A percentile compares a stretch with the other conserved stretches of the same genome.
phyloP scores from a whole-genome alignment of 192 early-diverging fungal genomes.

The Rhizophlyctis rosea region DNA sequence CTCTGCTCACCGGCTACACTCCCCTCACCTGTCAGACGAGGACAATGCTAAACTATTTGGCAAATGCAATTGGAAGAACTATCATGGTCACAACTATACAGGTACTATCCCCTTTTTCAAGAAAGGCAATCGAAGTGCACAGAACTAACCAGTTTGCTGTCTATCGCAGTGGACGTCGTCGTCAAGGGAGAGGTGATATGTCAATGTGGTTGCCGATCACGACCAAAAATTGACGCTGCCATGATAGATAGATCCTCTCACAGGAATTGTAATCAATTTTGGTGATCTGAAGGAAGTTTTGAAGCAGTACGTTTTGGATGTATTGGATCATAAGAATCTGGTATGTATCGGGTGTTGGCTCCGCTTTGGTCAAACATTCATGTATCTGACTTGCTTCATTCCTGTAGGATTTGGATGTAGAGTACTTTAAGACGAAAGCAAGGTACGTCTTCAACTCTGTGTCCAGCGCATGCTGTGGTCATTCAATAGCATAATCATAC shows the following conservation, averaged over 20 bases:
- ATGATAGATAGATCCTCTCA: constrained; percentile 61
- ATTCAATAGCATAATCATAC: no score
- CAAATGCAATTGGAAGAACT: constrained; percentile 82
- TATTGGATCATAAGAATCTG: constrained; percentile 84
- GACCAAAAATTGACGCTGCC: background rate
- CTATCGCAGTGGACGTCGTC: constrained; percentile 59
- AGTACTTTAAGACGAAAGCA: constrained; percentile 64
- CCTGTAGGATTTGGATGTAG: constrained; percentile 72
- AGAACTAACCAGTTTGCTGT: no score
- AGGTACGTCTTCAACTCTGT: no score
- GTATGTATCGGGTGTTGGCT: constrained; percentile 29
- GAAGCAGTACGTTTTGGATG: constrained; percentile 65
- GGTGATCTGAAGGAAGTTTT: constrained; percentile 77
- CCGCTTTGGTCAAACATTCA: background rate
- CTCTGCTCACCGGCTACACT: constrained; percentile 85
- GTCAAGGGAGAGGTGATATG: constrained; percentile 62
- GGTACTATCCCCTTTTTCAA: constrained; percentile 25
- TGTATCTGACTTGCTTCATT: background rate
- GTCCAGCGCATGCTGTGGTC: no score
- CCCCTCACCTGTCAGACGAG: constrained; percentile 62
- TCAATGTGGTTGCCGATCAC: background rate
- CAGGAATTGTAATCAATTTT: constrained; percentile 88
- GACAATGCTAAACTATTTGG: constrained; percentile 77
- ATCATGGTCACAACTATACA: constrained; percentile 91
- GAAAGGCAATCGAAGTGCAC: no score